Conservation (phyloP, 1,284 basidiomycete genomes). For the Naganishia albida region DNA sequence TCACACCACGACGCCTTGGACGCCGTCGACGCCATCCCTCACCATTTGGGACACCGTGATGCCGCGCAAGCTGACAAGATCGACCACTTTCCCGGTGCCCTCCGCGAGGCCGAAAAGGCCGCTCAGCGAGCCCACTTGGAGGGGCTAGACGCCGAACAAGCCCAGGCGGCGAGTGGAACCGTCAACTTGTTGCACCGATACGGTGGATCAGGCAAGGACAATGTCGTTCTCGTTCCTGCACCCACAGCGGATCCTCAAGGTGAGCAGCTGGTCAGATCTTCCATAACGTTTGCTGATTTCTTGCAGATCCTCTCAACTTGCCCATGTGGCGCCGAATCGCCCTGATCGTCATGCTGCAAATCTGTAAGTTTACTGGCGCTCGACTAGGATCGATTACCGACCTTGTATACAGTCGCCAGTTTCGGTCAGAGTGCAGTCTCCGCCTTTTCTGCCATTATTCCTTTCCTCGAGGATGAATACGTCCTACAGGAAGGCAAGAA, state of each 20-base stretch:
- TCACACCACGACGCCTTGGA: not conserved
- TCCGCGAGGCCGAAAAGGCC: conserved; percentile 1
- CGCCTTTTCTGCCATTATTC: conserved; percentile 3
- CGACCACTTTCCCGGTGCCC: conserved; percentile 7
- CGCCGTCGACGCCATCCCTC: not conserved
- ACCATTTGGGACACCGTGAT: not conserved
- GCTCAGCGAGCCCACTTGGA: conserved; percentile 7
- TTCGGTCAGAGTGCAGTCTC: conserved; percentile 16
- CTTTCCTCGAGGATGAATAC: conserved; percentile 17
- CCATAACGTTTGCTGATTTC: not conserved
- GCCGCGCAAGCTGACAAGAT: conserved; percentile 7
- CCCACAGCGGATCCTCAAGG: conserved; percentile 16
- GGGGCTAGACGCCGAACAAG: conserved; percentile 5
- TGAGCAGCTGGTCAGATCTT: not conserved
- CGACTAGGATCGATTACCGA: not conserved
- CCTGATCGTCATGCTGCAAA: conserved; percentile 9
- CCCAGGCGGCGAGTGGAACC: conserved; percentile 5
- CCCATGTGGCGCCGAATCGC: conserved; percentile 12
- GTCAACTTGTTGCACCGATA: conserved; percentile 18
- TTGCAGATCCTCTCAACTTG: conserved; percentile 5
- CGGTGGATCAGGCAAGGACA: conserved; percentile 1
- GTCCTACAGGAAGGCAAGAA: conserved; percentile 14
- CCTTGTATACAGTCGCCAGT: conserved; percentile 5
- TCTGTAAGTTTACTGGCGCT: conserved; percentile 5
- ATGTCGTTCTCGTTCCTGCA: conserved; percentile 11